A percentile compares a stretch with the other conserved stretches of the same genome.
These are phyloP conservation scores for Aspergillus indologenus DNA, from an alignment of 495 filamentous ascomycete species.

Conservation along the genomic window DNA sequence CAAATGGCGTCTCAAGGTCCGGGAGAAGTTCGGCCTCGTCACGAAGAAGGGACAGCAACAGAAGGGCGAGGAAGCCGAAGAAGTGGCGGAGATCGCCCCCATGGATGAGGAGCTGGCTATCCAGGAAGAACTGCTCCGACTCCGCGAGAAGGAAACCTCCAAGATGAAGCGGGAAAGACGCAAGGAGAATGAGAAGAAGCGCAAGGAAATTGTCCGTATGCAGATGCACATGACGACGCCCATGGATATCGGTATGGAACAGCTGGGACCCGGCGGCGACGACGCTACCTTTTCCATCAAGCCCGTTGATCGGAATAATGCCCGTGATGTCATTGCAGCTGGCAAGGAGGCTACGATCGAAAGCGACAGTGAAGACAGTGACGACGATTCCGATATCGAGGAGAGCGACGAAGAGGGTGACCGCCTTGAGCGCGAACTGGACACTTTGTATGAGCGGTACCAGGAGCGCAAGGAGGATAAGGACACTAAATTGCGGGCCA, in stretches of 20 bases:
- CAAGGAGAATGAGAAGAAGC: constrained; percentile 84
- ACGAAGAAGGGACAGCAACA: constrained; percentile 57
- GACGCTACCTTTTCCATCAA: constrained; percentile 83
- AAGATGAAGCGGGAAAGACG: constrained; percentile 77
- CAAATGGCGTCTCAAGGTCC: constrained; percentile 84
- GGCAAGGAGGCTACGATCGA: constrained; percentile 68
- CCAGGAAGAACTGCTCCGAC: constrained; percentile 76
- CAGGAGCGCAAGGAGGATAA: constrained; percentile 70
- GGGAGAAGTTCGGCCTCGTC: constrained; percentile 86
- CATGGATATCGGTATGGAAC: constrained; percentile 93
- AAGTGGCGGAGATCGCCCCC: constrained; percentile 71
- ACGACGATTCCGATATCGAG: constrained; percentile 57
- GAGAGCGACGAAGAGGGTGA: constrained; percentile 78
- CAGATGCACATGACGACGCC: constrained; percentile 96
- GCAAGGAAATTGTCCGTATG: constrained; percentile 86
- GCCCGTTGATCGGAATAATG: constrained; percentile 69
- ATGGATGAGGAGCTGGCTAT: constrained; percentile 95
- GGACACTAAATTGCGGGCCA: constrained; percentile 84
- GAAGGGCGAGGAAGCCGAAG: constrained; percentile 57
- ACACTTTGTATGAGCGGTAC: constrained; percentile 81
- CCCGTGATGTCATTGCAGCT: constrained; percentile 65
- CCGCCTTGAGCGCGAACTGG: constrained; percentile 75
- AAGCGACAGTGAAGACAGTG: constrained; percentile 56
- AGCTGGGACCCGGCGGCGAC: constrained; percentile 70
- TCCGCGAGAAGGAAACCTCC: constrained; percentile 71